These are phyloP conservation scores for Alnus rubra DNA, from an alignment of 306 rosid genomes.

Conservation along the genomic window DNA sequence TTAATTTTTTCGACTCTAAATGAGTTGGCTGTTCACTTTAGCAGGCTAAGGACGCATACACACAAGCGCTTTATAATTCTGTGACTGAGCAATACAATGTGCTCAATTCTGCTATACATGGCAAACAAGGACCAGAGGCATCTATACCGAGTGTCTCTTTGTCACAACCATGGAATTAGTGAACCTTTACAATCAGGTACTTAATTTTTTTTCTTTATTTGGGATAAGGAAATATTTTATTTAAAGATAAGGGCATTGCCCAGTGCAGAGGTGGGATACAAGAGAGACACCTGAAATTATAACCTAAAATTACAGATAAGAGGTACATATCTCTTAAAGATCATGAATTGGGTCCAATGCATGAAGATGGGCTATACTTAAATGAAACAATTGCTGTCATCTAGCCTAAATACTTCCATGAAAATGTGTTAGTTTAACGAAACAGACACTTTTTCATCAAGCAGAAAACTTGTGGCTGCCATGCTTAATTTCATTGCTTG, in stretches of 20 bases:
- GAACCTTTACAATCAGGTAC: conserved; percentile 47
- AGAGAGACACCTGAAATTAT: background rate
- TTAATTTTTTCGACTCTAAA: conserved; percentile 9
- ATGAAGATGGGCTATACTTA: background rate
- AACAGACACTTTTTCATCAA: background rate
- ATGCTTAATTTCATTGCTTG: background rate
- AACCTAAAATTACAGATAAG: background rate
- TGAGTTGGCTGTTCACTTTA: conserved; percentile 30
- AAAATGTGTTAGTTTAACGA: background rate
- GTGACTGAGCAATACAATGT: conserved; percentile 78
- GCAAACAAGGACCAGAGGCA: conserved; percentile 63
- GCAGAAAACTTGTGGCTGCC: background rate
- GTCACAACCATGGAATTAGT: conserved; percentile 89
- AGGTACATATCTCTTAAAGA: background rate
- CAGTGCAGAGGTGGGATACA: background rate
- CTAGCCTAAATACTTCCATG: background rate
- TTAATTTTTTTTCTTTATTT: background rate
- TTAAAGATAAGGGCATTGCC: background rate
- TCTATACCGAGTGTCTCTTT: conserved; percentile 63
- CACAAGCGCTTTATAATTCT: conserved; percentile 56
- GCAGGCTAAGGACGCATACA: conserved; percentile 72
- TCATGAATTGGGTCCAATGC: background rate
- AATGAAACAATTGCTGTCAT: background rate
- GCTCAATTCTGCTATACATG: conserved; percentile 73
- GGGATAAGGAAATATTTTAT: background rate